phyloP scores from a whole-genome alignment of 176 grass and related monocot genomes.

The Alloteropsis semialata region DNA sequence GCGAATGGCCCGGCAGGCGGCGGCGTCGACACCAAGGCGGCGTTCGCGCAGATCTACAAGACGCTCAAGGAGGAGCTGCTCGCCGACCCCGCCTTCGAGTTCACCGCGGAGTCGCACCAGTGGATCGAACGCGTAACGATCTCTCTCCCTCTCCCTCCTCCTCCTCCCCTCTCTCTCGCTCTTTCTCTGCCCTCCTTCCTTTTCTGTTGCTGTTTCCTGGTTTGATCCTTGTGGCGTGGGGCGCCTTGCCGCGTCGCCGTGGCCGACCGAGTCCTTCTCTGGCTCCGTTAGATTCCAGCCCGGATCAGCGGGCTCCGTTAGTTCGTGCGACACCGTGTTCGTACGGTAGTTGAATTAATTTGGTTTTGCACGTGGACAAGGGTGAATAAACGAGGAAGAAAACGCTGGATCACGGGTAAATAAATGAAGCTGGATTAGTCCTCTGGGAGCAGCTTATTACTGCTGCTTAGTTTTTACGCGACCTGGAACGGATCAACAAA shows the following conservation, averaged over 20 bases:
- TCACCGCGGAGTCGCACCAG: conserved; percentile 61
- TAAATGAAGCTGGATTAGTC: neutral
- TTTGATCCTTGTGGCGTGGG: conserved; percentile 7
- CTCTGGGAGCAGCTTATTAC: neutral
- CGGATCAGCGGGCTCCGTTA: neutral
- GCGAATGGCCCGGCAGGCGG: conserved; percentile 25
- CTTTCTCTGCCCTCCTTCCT: neutral
- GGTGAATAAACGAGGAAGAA: neutral
- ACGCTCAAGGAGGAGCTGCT: conserved; percentile 77
- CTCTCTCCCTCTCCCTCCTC: neutral
- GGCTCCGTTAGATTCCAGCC: neutral
- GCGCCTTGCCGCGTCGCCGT: neutral
- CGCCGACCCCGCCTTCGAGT: conserved; percentile 78
- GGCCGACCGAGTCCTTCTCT: neutral
- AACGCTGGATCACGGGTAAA: conserved; percentile 1
- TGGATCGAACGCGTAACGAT: conserved; percentile 74
- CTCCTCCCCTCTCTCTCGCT: neutral
- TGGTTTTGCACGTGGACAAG: neutral
- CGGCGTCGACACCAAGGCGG: conserved; percentile 33
- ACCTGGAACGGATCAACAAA: neutral
- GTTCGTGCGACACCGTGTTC: neutral
- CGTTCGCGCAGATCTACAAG: conserved; percentile 67
- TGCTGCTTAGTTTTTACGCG: neutral
- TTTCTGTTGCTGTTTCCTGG: neutral
- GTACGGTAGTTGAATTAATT: conserved; percentile 16